Base-by-base conservation (phyloP, 1,284 basidiomycete species). In the Austroboletus novae-zelandiae region DNA sequence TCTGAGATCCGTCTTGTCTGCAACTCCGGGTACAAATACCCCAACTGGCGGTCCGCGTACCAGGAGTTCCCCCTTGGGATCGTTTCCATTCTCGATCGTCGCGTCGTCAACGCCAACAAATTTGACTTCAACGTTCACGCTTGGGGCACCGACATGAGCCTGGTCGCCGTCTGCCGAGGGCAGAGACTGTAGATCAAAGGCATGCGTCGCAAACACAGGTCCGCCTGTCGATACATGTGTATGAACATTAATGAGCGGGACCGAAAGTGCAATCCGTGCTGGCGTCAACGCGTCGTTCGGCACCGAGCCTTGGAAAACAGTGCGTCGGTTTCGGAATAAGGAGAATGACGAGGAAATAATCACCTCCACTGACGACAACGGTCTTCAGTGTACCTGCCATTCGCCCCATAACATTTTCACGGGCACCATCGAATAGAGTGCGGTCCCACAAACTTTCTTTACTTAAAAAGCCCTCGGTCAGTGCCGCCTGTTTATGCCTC, bases 381-480 rank as follows among this genome's bases (percentile, higher is more conserved):
- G 72, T 79, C 51, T 87, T 72, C 39, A 91, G 57, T 17, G 83
- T 81, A 2, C 75, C 72, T 4, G 80, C 79, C 52, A 76, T 74
- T 29, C 78, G 77, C 40, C 82, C 84, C 52, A 89, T 67, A 7
- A 83, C 76, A 53, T 71, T 68, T 27, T 74, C 75, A 39, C 89
- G 77, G 5, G 88, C 87, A 20, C 68, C 68, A 54, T 85, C 83
- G 60, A 89, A 86, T 25, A 89, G 78, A 14, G 84, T 69, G 40
- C 86, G 77, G 61, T 91, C 89, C 88, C 89, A 91, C 15, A 90
- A 68, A 54, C 85, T 85, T 48, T 89, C 84, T 60, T 83, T 86
- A 14, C 80, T 86, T 36, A 89, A 58, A 58, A 81, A 89, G 9
- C 89, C 89, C 56, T 89, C 84, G 1, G 71, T 62, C 8, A 90